Conservation (phyloP, 2,329 filamentous ascomycete species). For the Aspergillus sp. region DNA sequence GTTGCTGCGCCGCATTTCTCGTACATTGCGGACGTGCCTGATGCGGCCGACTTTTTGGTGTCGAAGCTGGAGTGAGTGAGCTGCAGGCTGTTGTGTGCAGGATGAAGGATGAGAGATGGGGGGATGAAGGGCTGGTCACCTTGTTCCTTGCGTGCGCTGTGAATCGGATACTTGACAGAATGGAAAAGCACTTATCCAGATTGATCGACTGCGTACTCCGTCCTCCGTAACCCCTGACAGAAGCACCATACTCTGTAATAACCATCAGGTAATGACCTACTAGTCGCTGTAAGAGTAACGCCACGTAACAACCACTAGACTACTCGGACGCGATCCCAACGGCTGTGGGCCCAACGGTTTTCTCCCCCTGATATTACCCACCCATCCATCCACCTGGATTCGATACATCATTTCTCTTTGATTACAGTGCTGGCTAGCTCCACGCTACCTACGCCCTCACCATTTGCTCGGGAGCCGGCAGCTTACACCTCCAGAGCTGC, state of each 20-base stretch:
- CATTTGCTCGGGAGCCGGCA: too few relatives aligned
- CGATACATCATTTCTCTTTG: neutral
- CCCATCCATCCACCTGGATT: neutral
- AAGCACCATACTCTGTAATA: too few relatives aligned
- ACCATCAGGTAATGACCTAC: too few relatives aligned
- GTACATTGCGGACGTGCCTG: slow-evolving; percentile 32
- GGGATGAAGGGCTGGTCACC: neutral
- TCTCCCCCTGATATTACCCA: neutral
- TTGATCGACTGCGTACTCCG: too few relatives aligned
- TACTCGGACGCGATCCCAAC: neutral
- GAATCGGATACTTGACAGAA: too few relatives aligned
- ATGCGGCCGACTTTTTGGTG: slow-evolving; percentile 27
- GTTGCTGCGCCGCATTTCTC: slow-evolving; percentile 40
- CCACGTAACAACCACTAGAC: neutral
- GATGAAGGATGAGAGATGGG: too few relatives aligned
- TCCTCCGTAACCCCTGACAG: too few relatives aligned
- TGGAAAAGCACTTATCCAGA: neutral
- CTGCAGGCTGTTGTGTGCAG: neutral
- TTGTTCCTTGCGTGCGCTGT: too few relatives aligned
- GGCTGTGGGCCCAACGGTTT: slow-evolving; percentile 1
- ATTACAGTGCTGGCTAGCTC: neutral
- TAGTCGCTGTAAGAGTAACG: too few relatives aligned
- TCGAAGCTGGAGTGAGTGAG: slow-evolving; percentile 14
- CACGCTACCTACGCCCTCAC: too few relatives aligned
- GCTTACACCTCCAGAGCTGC: too few relatives aligned